A percentile compares a stretch with the other conserved stretches of the same genome.
Evolutionary conservation across 1,139 yeast genomes (phyloP).

Genomic region (Protomyces arabidopsidicola): DNA sequence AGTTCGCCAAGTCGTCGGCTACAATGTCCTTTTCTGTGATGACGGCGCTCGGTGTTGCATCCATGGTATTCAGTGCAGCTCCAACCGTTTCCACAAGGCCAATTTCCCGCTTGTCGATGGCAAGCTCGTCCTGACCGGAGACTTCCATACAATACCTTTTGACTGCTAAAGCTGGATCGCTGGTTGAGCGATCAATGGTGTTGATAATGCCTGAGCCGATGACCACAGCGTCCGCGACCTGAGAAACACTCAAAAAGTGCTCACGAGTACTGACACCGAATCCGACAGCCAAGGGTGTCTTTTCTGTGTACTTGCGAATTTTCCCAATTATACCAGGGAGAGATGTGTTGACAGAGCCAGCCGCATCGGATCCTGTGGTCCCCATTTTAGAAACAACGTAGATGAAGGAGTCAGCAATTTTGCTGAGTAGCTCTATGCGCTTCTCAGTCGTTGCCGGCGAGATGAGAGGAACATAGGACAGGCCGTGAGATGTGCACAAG

Average conservation of each 20-base stretch:
- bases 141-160: constrained; percentile 64
- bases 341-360: constrained; percentile 57
- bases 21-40: constrained; percentile 31
- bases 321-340: constrained; percentile 65
- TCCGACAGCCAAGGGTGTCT: constrained; percentile 89
- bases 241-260: constrained; percentile 75
- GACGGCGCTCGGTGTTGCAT: constrained; percentile 32
- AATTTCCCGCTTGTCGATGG: constrained; percentile 34
- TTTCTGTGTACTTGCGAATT: constrained; percentile 68
- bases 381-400: constrained; percentile 98
- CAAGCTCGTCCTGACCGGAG: constrained; percentile 48
- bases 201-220: constrained; percentile 84
- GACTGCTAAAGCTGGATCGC: constrained; percentile 51
- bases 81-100: constrained; percentile 31
- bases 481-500: constrained; percentile 52
- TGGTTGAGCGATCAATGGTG: constrained; percentile 50
- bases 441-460: constrained; percentile 96
- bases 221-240: constrained; percentile 83
- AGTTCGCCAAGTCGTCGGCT: constrained; percentile 19
- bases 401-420: constrained; percentile 88
- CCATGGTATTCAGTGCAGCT: constrained; percentile 25
- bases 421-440: constrained; percentile 68
- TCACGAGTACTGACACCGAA: constrained; percentile 94
- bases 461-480: constrained; percentile 85
- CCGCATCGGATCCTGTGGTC: constrained; percentile 72